Base-by-base conservation (phyloP, 331 rosid species). In the Spiraea crenata region DNA sequence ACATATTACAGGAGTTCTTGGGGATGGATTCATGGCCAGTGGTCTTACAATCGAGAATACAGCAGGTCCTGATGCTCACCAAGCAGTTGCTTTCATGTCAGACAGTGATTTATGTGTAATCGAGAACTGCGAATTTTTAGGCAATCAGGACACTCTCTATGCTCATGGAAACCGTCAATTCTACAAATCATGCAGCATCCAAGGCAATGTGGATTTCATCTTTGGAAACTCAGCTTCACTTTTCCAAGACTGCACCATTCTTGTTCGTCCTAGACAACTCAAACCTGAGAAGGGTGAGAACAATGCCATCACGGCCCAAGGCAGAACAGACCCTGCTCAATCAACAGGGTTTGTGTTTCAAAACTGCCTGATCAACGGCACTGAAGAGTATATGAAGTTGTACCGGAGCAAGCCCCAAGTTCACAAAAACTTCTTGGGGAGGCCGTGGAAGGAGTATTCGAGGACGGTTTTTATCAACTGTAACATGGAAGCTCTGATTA, bases 391-490 rank as follows among this genome's bases (percentile, higher is more conserved):
- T 77, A 76, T 91, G 95, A 66, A 58, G 9, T 66, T 89, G 82
- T 95, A 86, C 37, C 19, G 51, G 44, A 85, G 82, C 80, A 95
- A 95, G 3, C 97, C 97, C n/a, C 5, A 68, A 17, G 92, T 83
- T 62, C 99, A 95, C 81, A 85, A 74, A 69, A 91, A 85, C 80
- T 95, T 59, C 88, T 77, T 95, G 85, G 99, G 99, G 12, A 89
- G 99, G 85, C 99, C 99, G 2, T 95, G 99, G 99, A 95, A 91
- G 85, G 92, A 87, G 80, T 95, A 76, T 64, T 89, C 99, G 0
- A 89, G 99, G 70, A 83, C 93, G 0, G 90, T 91, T 63, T 89
- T 81, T 74, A 68, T 95, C 9, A 63, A 74, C 5, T 85, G 87
- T 0, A 19, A 25, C 4, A 38, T 95, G 57, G 99, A 86, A 78